phyloP scores from a whole-genome alignment of 306 rosid genomes.

The Dryas octopetala region DNA sequence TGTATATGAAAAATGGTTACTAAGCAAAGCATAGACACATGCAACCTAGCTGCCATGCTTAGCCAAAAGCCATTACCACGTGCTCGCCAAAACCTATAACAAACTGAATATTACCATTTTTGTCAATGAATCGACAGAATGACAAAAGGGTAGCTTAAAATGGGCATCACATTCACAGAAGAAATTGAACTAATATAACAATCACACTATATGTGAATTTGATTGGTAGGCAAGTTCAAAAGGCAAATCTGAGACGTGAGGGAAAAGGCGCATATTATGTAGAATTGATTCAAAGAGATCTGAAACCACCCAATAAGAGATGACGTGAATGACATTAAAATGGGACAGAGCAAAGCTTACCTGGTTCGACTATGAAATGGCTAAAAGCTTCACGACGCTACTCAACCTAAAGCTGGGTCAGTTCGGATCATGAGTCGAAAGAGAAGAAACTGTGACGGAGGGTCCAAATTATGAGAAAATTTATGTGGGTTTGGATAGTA shows the following conservation, averaged over 20 bases:
- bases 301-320: background rate
- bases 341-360: background rate
- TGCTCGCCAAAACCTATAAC: background rate
- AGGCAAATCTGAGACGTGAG: constrained; percentile 3
- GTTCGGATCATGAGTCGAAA: background rate
- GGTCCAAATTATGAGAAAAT: background rate
- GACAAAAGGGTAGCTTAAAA: constrained; percentile 1
- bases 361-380: constrained; percentile 1
- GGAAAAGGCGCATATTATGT: constrained; percentile 6
- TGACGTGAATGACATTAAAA: background rate
- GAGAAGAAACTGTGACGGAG: background rate
- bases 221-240: background rate
- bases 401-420: background rate
- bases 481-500: background rate
- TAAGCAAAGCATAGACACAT: background rate
- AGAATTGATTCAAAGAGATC: background rate
- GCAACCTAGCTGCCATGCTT: constrained; percentile 10
- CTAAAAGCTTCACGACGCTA: constrained; percentile 1
- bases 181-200: background rate
- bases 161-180: background rate
- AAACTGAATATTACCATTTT: background rate
- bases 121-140: background rate
- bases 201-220: background rate
- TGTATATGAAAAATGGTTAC: background rate
- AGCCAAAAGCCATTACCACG: background rate